Conservation (phyloP, 1,284 basidiomycete genomes). For the Butyriboletus appendiculatus region DNA sequence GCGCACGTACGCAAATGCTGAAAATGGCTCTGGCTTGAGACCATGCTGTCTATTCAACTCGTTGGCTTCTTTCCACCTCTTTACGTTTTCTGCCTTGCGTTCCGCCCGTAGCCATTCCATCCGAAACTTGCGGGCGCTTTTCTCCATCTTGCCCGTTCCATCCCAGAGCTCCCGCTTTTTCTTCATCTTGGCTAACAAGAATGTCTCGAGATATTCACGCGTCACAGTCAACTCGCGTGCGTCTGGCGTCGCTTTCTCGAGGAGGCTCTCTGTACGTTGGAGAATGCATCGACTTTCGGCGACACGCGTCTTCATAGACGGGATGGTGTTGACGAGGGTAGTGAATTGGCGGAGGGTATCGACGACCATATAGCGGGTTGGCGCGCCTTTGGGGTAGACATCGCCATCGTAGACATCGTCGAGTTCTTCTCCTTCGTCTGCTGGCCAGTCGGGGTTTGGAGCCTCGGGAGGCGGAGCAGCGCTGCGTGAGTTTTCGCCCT, state of each 20-base stretch:
- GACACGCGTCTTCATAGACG: constrained; percentile 22
- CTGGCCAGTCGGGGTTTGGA: background rate
- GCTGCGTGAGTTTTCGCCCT: background rate
- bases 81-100: constrained; percentile 21
- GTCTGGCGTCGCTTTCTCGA: constrained; percentile 21
- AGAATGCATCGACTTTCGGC: constrained; percentile 25
- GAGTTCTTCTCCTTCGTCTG: constrained; percentile 1
- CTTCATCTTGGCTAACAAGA: constrained; percentile 31
- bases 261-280: constrained; percentile 12
- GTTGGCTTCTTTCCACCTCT: constrained; percentile 26
- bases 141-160: constrained; percentile 35
- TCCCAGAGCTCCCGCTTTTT: constrained; percentile 32
- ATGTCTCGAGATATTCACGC: constrained; percentile 29
- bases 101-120: constrained; percentile 36
- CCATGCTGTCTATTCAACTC: constrained; percentile 8
- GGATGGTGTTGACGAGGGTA: constrained; percentile 22
- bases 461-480: background rate
- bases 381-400: constrained; percentile 18
- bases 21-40: constrained; percentile 18
- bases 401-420: background rate
- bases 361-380: constrained; percentile 27
- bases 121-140: constrained; percentile 34
- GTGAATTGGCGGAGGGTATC: constrained; percentile 32
- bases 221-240: constrained; percentile 24
- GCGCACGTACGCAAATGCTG: constrained; percentile 23